Conservation (phyloP, 768 basidiomycete genomes). For the Ramaria sp. region DNA sequence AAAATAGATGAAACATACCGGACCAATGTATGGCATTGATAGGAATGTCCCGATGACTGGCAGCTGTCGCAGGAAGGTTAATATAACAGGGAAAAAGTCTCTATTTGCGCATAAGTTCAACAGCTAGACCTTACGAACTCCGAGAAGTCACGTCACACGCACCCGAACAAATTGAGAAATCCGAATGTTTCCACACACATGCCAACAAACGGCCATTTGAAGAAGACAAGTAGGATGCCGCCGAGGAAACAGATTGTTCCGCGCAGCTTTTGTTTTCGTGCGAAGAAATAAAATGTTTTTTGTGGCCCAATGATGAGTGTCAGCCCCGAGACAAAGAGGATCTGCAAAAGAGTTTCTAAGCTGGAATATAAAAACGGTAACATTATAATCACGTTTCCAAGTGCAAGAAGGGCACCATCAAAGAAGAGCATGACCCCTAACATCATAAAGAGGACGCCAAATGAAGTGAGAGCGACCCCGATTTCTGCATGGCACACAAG, state of each 20-base stretch:
- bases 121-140: not conserved
- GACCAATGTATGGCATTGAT: conserved; percentile 77
- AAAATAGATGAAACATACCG: conserved; percentile 29
- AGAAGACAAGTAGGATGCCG: conserved; percentile 85
- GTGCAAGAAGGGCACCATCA: conserved; percentile 87
- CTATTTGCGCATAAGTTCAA: conserved; percentile 30
- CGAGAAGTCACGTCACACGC: conserved; percentile 21
- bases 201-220: conserved; percentile 92
- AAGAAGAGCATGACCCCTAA: conserved; percentile 95
- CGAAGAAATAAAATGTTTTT: conserved; percentile 98
- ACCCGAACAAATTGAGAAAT: conserved; percentile 98
- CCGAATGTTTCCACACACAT: conserved; percentile 93
- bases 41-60: conserved; percentile 84
- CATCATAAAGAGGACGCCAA: conserved; percentile 92
- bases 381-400: conserved; percentile 76
- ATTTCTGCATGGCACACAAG: conserved; percentile 53
- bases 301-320: conserved; percentile 95
- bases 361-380: conserved; percentile 6
- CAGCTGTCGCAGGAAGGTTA: conserved; percentile 92
- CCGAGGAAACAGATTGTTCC: conserved; percentile 84
- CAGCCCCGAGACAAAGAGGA: conserved; percentile 88
- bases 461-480: conserved; percentile 92
- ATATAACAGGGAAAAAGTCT: conserved; percentile 97
- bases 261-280: conserved; percentile 87
- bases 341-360: conserved; percentile 31